Evolutionary conservation across 495 filamentous ascomycete species (phyloP).

Genomic region (Aspergillus saccharolyticus): DNA sequence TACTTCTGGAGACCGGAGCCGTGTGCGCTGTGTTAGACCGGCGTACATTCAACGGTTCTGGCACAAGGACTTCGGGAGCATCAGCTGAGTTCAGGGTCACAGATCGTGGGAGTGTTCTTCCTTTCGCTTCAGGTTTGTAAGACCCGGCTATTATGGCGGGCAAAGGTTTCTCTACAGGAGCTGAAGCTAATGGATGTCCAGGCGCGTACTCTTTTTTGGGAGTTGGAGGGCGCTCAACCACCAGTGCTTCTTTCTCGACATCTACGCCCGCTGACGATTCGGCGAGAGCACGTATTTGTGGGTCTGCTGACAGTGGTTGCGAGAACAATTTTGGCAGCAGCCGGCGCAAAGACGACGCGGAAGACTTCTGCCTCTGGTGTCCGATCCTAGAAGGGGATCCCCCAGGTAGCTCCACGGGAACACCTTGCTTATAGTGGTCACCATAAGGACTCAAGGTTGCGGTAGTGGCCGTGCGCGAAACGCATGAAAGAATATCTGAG

Average conservation of each 20-base stretch:
- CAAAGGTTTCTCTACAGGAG: slow-evolving; percentile 2
- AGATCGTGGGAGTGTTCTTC: slow-evolving; percentile 19
- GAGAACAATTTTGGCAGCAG: slow-evolving; percentile 36
- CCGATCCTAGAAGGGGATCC: slow-evolving; percentile 15
- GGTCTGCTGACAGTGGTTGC: slow-evolving; percentile 35
- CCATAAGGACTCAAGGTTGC: slow-evolving; percentile 19
- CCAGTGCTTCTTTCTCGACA: slow-evolving; percentile 28
- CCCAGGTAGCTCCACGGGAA: slow-evolving; percentile 23
- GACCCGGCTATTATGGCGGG: background rate
- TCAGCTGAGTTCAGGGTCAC: slow-evolving; percentile 39
- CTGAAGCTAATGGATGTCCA: slow-evolving; percentile 1
- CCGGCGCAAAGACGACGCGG: slow-evolving; percentile 33
- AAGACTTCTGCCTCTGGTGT: slow-evolving; percentile 36
- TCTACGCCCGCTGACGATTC: slow-evolving; percentile 27
- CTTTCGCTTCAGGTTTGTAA: slow-evolving; percentile 1
- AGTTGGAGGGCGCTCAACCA: background rate
- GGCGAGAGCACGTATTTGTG: slow-evolving; percentile 39
- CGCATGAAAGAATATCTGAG: slow-evolving; percentile 16
- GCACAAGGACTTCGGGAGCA: slow-evolving; percentile 34
- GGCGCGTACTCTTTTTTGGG: background rate
- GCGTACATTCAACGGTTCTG: slow-evolving; percentile 24
- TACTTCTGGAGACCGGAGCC: slow-evolving; percentile 7
- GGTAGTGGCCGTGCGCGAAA: slow-evolving; percentile 33
- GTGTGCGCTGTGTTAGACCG: slow-evolving; percentile 35
- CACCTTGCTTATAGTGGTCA: slow-evolving; percentile 14